Evolutionary conservation across 352 stramenopile species (phyloP).

Genomic region (Peronosclerospora sorghi): DNA sequence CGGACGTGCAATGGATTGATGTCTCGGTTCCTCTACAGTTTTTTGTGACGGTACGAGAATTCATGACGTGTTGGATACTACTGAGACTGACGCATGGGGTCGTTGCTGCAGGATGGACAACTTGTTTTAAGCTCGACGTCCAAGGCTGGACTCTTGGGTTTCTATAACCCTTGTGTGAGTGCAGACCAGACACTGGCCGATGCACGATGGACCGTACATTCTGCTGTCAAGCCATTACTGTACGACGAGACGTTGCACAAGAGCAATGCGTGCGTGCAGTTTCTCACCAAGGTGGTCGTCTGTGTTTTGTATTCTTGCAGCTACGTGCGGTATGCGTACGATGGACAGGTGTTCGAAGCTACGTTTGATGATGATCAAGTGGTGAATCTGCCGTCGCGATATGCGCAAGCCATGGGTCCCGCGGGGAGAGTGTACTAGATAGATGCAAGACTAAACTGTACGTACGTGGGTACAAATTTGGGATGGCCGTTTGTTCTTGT

Average conservation of each 20-base stretch:
- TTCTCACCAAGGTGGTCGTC: not conserved
- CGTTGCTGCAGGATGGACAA: slow-evolving; percentile 31
- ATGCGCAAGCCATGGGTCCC: slow-evolving; percentile 56
- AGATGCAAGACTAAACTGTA: slow-evolving; percentile 6
- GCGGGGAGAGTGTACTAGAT: slow-evolving; percentile 52
- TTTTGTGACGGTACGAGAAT: slow-evolving; percentile 48
- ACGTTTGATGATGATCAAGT: slow-evolving; percentile 69
- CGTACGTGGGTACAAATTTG: slow-evolving; percentile 7
- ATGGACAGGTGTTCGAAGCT: slow-evolving; percentile 64
- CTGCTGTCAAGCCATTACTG: slow-evolving; percentile 36
- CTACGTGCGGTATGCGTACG: slow-evolving; percentile 69
- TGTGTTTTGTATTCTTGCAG: slow-evolving; percentile 13
- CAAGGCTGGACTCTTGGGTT: slow-evolving; percentile 61
- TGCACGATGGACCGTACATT: slow-evolving; percentile 5
- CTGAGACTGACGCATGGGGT: not conserved
- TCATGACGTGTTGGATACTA: not conserved
- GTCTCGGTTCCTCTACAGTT: slow-evolving; percentile 75
- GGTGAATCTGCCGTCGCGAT: slow-evolving; percentile 60
- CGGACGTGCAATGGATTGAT: slow-evolving; percentile 45
- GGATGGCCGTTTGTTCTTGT: slow-evolving; percentile 17
- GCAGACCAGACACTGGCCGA: slow-evolving; percentile 33
- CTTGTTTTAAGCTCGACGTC: slow-evolving; percentile 42
- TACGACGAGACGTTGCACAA: slow-evolving; percentile 19
- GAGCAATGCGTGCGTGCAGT: not conserved
- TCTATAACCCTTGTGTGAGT: slow-evolving; percentile 72